Percentiles rank a stretch among this genome's conserved stretches.
Evolutionary conservation across 768 basidiomycete species (phyloP).

Genomic region (Mycena vitilis): DNA sequence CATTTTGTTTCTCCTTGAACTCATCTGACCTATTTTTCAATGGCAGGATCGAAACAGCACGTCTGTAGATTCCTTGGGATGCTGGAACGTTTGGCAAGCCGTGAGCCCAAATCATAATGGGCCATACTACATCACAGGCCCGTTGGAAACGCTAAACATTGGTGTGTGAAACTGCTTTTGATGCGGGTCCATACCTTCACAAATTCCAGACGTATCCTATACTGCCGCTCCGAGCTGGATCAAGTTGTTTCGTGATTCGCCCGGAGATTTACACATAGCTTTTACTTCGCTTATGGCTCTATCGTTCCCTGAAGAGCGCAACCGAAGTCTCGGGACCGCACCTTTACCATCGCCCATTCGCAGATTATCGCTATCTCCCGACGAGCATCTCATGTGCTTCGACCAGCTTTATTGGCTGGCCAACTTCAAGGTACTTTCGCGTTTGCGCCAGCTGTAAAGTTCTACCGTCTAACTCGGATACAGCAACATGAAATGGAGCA

Average conservation of each 20-base stretch:
- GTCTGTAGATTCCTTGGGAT: constrained; percentile 42
- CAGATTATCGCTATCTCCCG: constrained; percentile 33
- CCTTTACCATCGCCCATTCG: constrained; percentile 33
- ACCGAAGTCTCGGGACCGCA: background rate
- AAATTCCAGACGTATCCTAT: constrained; percentile 37
- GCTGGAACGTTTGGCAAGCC: constrained; percentile 39
- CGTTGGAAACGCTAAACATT: background rate
- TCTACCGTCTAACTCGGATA: no score
- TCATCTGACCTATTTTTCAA: background rate
- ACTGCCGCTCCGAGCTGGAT: constrained; percentile 37
- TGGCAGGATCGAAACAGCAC: constrained; percentile 11
- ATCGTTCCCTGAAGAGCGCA: constrained; percentile 30
- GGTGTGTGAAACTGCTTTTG: background rate
- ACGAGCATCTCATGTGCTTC: constrained; percentile 39
- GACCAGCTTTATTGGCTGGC: constrained; percentile 34
- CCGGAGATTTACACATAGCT: constrained; percentile 29
- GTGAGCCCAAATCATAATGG: no score
- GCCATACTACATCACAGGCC: no score
- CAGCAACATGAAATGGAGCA: constrained; percentile 23
- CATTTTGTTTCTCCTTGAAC: background rate
- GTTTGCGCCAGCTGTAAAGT: no score
- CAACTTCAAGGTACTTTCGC: no score
- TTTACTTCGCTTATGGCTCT: constrained; percentile 38
- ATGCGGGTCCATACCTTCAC: no score
- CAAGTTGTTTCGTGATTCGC: constrained; percentile 4